phyloP scores from a whole-genome alignment of 2,329 filamentous ascomycete genomes.

The Curvularia sp. region DNA sequence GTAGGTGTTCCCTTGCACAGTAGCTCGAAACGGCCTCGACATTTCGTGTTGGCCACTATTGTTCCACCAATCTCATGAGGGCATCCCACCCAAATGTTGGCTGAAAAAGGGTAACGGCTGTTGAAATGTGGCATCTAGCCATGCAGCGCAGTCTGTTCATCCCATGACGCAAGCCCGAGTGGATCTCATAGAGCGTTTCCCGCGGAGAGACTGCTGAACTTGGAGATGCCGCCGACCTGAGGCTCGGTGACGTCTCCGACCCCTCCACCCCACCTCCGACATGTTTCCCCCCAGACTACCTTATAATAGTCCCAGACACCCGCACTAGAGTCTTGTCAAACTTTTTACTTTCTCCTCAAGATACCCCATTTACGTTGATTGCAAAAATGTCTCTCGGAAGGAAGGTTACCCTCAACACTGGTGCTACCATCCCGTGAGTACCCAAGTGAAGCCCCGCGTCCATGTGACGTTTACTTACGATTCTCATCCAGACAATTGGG shows the following conservation, averaged over 20 bases:
- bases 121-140: conserved; percentile 2
- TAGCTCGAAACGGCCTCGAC: not conserved
- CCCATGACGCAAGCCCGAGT: conserved; percentile 15
- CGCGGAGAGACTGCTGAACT: conserved; percentile 16
- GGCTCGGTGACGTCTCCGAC: conserved; percentile 31
- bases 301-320: conserved; percentile 9
- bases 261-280: conserved; percentile 26
- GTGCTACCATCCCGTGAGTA: conserved; percentile 78
- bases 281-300: conserved; percentile 20
- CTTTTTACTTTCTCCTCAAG: conserved; percentile 6
- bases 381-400: conserved; percentile 41
- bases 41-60: conserved; percentile 10
- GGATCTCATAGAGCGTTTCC: conserved; percentile 13
- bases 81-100: not conserved
- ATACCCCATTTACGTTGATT: conserved; percentile 12
- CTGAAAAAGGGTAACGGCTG: conserved; percentile 9
- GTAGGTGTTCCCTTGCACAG: not conserved
- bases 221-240: conserved; percentile 24
- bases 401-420: conserved; percentile 65
- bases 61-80: conserved; percentile 14
- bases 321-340: not conserved
- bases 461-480: conserved; percentile 47
- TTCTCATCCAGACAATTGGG: conserved; percentile 66
- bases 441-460: conserved; percentile 63
- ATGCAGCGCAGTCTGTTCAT: not conserved